Conservation (phyloP, 2,329 filamentous ascomycete species). For the Xylariaceae sp. region DNA sequence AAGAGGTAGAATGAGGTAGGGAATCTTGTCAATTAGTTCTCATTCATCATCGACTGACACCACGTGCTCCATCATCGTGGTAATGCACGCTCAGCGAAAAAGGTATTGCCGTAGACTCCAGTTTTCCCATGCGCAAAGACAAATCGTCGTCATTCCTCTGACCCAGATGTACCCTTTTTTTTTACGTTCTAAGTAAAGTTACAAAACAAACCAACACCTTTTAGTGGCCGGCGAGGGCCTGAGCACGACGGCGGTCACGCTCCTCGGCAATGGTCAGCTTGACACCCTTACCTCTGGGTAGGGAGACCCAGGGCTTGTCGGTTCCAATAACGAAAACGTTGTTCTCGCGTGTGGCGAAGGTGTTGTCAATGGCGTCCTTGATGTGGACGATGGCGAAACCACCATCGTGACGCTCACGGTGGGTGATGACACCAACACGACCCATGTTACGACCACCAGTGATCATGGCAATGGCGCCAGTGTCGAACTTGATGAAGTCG, state of each 20-base stretch:
- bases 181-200: slow-evolving; percentile 21
- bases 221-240: slow-evolving; percentile 48
- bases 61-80: slow-evolving; percentile 25
- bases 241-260: slow-evolving; percentile 91
- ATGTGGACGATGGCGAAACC: slow-evolving; percentile 99
- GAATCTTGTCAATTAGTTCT: slow-evolving; percentile 32
- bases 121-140: slow-evolving; percentile 32
- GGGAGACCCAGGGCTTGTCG: slow-evolving; percentile 98
- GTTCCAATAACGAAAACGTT: slow-evolving; percentile 99
- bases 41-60: slow-evolving; percentile 31
- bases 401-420: slow-evolving; percentile 99
- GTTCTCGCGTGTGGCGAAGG: slow-evolving; percentile 97
- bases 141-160: slow-evolving; percentile 25
- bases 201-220: slow-evolving; percentile 3
- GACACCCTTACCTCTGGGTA: slow-evolving; percentile 99
- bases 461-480: slow-evolving; percentile 94
- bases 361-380: slow-evolving; percentile 99
- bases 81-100: slow-evolving; percentile 30
- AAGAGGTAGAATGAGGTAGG: slow-evolving; percentile 2
- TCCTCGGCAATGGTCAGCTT: slow-evolving; percentile 99
- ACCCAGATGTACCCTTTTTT: slow-evolving; percentile 28
- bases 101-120: slow-evolving; percentile 33
- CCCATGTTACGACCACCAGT: slow-evolving; percentile 99
- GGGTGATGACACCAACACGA: slow-evolving; percentile 99
- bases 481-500: slow-evolving; percentile 99